phyloP scores from a whole-genome alignment of 805 yeast species.

The Yarrowia porcina region DNA sequence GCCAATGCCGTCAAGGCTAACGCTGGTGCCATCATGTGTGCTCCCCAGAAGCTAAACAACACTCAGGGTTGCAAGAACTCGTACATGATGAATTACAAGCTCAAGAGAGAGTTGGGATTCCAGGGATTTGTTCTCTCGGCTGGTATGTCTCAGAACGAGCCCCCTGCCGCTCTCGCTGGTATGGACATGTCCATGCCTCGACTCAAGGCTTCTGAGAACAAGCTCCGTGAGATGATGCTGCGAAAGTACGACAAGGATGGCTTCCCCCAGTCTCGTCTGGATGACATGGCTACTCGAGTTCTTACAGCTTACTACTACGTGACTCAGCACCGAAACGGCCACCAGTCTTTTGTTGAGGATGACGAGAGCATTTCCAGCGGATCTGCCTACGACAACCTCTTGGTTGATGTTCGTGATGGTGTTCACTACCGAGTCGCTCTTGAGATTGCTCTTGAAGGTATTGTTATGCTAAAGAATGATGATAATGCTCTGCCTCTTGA shows the following conservation, averaged over 20 bases:
- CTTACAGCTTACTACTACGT: slow-evolving; percentile 50
- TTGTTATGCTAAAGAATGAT: slow-evolving; percentile 50
- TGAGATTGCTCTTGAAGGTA: slow-evolving; percentile 55
- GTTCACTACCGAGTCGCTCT: slow-evolving; percentile 44
- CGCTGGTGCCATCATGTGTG: slow-evolving; percentile 60
- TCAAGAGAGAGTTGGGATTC: slow-evolving; percentile 61
- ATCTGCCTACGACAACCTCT: background rate
- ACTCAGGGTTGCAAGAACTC: slow-evolving; percentile 60
- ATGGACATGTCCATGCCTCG: slow-evolving; percentile 57
- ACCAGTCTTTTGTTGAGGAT: background rate
- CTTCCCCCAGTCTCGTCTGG: slow-evolving; percentile 47
- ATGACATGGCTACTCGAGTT: slow-evolving; percentile 56
- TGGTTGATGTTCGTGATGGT: slow-evolving; percentile 1
- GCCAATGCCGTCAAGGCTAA: slow-evolving; percentile 61
- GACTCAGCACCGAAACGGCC: slow-evolving; percentile 39
- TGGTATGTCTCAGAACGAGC: slow-evolving; percentile 65
- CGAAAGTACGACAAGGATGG: slow-evolving; percentile 9
- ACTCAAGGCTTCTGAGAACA: slow-evolving; percentile 3
- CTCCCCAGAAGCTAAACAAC: slow-evolving; percentile 56
- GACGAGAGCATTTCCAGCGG: background rate
- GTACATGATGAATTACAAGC: slow-evolving; percentile 50
- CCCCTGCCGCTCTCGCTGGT: slow-evolving; percentile 55
- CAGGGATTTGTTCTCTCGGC: slow-evolving; percentile 65
- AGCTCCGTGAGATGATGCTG: slow-evolving; percentile 16
- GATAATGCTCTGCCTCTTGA: slow-evolving; percentile 53